phyloP scores from a whole-genome alignment of 139 green algal species.

The Diplosphaera chodatii region DNA sequence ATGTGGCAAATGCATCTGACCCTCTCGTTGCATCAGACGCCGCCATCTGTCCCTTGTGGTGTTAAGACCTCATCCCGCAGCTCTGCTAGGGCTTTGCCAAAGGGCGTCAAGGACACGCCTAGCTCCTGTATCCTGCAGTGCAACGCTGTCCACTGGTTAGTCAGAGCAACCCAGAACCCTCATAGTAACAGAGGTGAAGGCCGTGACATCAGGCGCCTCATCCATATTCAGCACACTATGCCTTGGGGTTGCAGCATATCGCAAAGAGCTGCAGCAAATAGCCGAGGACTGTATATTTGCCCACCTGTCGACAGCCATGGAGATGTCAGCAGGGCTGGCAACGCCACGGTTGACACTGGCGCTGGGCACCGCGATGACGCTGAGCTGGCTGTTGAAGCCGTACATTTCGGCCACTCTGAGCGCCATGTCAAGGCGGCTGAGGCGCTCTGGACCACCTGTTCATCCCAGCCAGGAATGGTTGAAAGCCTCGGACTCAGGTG shows the following conservation, averaged over 20 bases:
- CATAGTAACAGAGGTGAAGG: too few species aligned
- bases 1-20: too few species aligned
- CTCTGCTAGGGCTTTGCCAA: constrained; percentile 8
- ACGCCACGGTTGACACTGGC: constrained; percentile 10
- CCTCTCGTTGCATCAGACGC: too few species aligned
- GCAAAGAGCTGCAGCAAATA: too few species aligned
- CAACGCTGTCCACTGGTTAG: too few species aligned
- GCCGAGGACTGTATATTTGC: too few species aligned
- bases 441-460: constrained; percentile 40
- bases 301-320: constrained; percentile 22
- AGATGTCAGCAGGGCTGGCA: constrained; percentile 35
- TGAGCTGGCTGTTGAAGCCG: background rate
- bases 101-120: constrained; percentile 1
- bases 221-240: too few species aligned
- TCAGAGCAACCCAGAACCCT: too few species aligned
- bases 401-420: constrained; percentile 10
- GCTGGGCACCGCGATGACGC: constrained; percentile 8
- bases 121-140: constrained; percentile 2
- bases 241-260: too few species aligned
- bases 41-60: too few species aligned
- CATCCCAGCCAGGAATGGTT: too few species aligned
- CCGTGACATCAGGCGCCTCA: too few species aligned
- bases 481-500: background rate
- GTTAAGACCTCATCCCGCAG: constrained; percentile 8
- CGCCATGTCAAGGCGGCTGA: constrained; percentile 55